Evolutionary conservation across 2,329 filamentous ascomycete species (phyloP), one percentile per base, ranked within the genome.

Genomic region (Ceratocystis diversiconidia): DNA sequence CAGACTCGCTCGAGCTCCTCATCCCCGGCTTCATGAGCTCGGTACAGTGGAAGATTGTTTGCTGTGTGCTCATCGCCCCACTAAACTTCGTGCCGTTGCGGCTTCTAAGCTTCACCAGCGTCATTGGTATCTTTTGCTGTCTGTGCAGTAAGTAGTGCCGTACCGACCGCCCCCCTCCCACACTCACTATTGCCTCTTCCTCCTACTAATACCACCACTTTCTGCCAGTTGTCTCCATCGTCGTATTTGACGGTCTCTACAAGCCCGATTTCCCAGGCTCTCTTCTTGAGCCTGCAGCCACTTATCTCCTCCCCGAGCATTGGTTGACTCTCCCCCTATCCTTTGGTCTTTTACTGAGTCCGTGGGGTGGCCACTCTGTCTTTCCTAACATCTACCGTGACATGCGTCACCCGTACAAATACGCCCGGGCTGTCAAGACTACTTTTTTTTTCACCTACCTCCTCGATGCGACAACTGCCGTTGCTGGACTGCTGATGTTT

Each of bases 401-500:
- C 67, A 85, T 85, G 82, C 76, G 82, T 50, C 82, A 96, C 72
- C 90, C 91, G 0, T 84, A 89, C 73, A 94, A 92, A 73, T 96
- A 94, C 75, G 77, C 77, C 30, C 80, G 82, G 70, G 89, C 86
- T 48, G 81, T 96, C 65, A 85, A 87, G 72, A 80, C 87, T 67
- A 95, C 92, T 1, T 96, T 95, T 74, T 80, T 84, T 25, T 95
- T 95, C 74, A 95, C 90, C 84, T 92, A 90, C 73, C 72, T 89
- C 22, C 81, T 97, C 12, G 92, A 97, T 73, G 80, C 87, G 30
- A 82, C 85, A 59, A 91, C 95, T 73, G 92, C 90, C 30, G 82
- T 94, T 57, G 83, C 89, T 10, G 92, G 94, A 48, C 82, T 94
- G 66, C 80, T 96, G 69, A 97, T 99, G 92, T 99, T 96, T 74